A percentile compares a stretch with the other conserved stretches of the same genome.
Evolutionary conservation across 2,329 filamentous ascomycete genomes (phyloP).

Genomic region (Colletotrichum brevisporum): DNA sequence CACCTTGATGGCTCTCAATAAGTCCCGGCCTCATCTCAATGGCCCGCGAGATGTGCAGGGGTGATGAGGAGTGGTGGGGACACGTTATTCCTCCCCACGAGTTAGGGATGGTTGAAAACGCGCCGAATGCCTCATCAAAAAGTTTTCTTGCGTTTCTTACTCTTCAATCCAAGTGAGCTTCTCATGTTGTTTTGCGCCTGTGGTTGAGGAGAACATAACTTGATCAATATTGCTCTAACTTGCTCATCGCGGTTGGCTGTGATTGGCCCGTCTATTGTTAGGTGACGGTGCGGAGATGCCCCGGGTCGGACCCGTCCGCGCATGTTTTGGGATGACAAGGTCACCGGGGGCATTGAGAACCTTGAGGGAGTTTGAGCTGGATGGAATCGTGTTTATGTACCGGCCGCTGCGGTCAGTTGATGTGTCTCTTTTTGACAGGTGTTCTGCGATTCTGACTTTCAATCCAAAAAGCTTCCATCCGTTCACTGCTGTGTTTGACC

Average conservation of each 20-base stretch:
- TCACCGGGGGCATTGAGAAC: constrained; percentile 19
- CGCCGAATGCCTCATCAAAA: no score
- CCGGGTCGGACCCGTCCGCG: constrained; percentile 34
- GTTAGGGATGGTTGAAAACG: no score
- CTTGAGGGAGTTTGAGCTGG: constrained; percentile 37
- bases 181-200: no score
- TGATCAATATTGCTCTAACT: constrained; percentile 52
- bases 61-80: neutral
- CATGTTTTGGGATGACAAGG: constrained; percentile 39
- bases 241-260: constrained; percentile 48
- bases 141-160: no score
- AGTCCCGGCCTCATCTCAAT: neutral
- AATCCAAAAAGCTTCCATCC: no score
- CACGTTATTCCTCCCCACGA: no score
- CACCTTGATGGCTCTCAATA: constrained; percentile 33
- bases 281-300: constrained; percentile 12
- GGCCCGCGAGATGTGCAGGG: neutral
- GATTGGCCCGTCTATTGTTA: constrained; percentile 47
- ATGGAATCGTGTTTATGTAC: constrained; percentile 5
- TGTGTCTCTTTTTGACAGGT: no score
- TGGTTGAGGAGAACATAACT: constrained; percentile 22
- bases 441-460: no score
- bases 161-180: no score
- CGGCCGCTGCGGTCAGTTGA: neutral
- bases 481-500: no score